Evolutionary conservation across 306 rosid species (phyloP).

Genomic region (Coriaria nepalensis): DNA sequence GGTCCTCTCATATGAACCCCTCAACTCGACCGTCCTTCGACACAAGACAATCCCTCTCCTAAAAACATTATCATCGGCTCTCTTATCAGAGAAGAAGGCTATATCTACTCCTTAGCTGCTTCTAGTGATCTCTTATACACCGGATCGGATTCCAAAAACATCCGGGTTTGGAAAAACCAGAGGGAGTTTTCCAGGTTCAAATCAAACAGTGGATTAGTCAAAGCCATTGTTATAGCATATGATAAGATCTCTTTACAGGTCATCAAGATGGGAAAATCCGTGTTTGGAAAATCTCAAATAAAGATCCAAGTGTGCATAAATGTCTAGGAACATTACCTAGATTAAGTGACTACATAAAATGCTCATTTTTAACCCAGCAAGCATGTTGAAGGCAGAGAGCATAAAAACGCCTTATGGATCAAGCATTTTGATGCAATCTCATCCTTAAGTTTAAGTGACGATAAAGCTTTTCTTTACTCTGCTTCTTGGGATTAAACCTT

Average conservation of each 20-base stretch:
- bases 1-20: slow-evolving; percentile 40
- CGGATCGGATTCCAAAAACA: slow-evolving; percentile 83
- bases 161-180: slow-evolving; percentile 86
- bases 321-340: slow-evolving; percentile 68
- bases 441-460: slow-evolving; percentile 51
- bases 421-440: slow-evolving; percentile 82
- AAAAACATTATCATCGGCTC: slow-evolving; percentile 50
- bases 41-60: slow-evolving; percentile 3
- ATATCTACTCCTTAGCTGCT: slow-evolving; percentile 75
- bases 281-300: slow-evolving; percentile 50
- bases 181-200: slow-evolving; percentile 55
- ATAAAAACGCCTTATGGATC: slow-evolving; percentile 47
- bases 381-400: slow-evolving; percentile 49
- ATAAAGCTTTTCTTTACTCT: slow-evolving; percentile 42
- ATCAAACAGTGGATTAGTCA: slow-evolving; percentile 65
- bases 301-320: slow-evolving; percentile 26
- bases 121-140: slow-evolving; percentile 56
- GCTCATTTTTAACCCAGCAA: slow-evolving; percentile 69
- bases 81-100: slow-evolving; percentile 75
- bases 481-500: slow-evolving; percentile 93
- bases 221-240: slow-evolving; percentile 46
- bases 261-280: slow-evolving; percentile 86
- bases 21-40: background rate
- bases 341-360: slow-evolving; percentile 35
- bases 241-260: slow-evolving; percentile 60